Evolutionary conservation across 2,329 filamentous ascomycete species (phyloP).

Genomic region (Paraconiothyrium sp.): DNA sequence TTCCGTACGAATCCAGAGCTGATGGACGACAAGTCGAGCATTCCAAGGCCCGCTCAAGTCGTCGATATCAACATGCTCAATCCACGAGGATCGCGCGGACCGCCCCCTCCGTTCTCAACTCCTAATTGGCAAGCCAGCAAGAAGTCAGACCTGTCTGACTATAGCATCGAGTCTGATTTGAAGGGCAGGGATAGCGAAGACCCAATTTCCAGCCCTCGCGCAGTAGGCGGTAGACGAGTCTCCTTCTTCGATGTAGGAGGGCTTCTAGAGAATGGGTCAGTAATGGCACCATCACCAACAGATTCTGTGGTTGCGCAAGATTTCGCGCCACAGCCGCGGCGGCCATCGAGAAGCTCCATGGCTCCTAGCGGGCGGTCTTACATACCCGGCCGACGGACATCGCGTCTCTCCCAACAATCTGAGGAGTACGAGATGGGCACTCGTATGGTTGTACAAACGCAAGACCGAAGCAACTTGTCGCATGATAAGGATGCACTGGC

Average conservation of each 20-base stretch:
- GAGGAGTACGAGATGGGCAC: constrained; percentile 43
- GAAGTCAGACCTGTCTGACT: constrained; percentile 27
- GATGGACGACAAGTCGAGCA: constrained; percentile 52
- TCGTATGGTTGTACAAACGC: constrained; percentile 34
- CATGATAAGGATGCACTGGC: constrained; percentile 34
- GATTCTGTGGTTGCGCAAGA: constrained; percentile 53
- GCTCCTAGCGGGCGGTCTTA: constrained; percentile 35
- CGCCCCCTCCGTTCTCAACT: constrained; percentile 36
- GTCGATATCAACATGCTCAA: constrained; percentile 40
- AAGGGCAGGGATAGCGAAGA: constrained; percentile 40
- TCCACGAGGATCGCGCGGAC: constrained; percentile 21
- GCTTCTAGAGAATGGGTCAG: constrained; percentile 67
- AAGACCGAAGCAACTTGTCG: constrained; percentile 37
- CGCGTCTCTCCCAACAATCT: constrained; percentile 46
- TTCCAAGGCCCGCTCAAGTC: constrained; percentile 52
- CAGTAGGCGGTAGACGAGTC: constrained; percentile 62
- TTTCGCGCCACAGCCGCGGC: constrained; percentile 49
- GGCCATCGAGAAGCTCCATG: constrained; percentile 40
- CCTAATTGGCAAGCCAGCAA: constrained; percentile 44
- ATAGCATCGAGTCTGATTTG: constrained; percentile 34
- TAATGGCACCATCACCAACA: constrained; percentile 40
- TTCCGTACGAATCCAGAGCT: constrained; percentile 69
- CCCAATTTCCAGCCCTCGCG: constrained; percentile 49
- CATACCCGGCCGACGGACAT: constrained; percentile 40
- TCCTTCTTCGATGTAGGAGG: constrained; percentile 90